phyloP scores from a whole-genome alignment of 2,329 filamentous ascomycete genomes.

The Amylocarpus encephaloides region DNA sequence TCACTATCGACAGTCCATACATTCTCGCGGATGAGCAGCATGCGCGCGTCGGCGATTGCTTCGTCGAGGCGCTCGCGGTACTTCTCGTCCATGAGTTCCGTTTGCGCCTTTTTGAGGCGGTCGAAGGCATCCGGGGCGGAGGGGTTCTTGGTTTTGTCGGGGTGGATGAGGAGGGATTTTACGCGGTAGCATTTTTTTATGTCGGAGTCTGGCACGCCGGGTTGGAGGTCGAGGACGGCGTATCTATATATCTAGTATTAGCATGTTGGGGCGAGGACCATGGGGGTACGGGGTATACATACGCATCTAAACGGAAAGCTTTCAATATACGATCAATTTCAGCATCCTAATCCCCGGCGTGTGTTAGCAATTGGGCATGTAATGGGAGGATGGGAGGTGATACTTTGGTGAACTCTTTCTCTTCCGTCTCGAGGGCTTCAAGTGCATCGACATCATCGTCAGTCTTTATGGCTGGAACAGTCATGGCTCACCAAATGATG shows the following conservation, averaged over 20 bases:
- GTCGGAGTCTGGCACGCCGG: slow-evolving; percentile 89
- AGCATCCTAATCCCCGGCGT: slow-evolving; percentile 59
- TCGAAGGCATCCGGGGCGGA: slow-evolving; percentile 93
- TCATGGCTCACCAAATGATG: slow-evolving; percentile 29
- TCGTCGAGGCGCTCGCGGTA: slow-evolving; percentile 82
- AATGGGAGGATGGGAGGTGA: slow-evolving; percentile 18
- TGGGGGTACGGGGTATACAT: slow-evolving; percentile 28
- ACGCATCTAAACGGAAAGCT: slow-evolving; percentile 76
- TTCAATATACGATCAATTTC: slow-evolving; percentile 93
- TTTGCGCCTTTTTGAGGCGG: slow-evolving; percentile 90
- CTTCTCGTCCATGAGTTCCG: slow-evolving; percentile 89
- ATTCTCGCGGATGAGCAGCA: slow-evolving; percentile 87
- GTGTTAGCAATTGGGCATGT: not conserved
- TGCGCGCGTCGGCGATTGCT: slow-evolving; percentile 90
- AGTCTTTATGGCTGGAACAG: slow-evolving; percentile 26
- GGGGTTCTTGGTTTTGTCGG: slow-evolving; percentile 92
- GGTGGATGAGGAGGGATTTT: slow-evolving; percentile 98
- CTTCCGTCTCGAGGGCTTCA: slow-evolving; percentile 73
- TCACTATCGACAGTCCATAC: slow-evolving; percentile 87
- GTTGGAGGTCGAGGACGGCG: slow-evolving; percentile 89
- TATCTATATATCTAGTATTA: slow-evolving; percentile 50
- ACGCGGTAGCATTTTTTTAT: slow-evolving; percentile 93
- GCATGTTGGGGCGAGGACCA: slow-evolving; percentile 3
- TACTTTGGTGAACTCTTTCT: slow-evolving; percentile 87
- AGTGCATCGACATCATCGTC: slow-evolving; percentile 66